Base-by-base conservation (phyloP, 1,284 basidiomycete genomes). In the Trametes sp. region DNA sequence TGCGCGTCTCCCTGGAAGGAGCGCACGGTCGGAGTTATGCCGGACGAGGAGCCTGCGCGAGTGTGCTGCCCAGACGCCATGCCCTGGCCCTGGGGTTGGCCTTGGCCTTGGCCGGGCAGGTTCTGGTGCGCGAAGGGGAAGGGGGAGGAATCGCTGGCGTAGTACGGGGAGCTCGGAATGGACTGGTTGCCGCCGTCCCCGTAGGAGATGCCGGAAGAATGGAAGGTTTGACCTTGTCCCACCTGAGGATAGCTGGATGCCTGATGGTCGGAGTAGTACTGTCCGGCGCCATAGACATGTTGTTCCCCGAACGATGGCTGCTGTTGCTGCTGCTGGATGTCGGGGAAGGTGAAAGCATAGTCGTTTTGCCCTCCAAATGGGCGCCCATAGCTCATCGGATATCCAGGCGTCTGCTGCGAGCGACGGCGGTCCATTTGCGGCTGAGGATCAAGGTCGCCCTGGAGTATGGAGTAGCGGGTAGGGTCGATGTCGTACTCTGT, bases 401-500 rank as follows among this genome's bases (percentile, higher is more conserved):
- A 66, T 50, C 29, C 55, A 42, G 63, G 21, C 38, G 14, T 51
- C 59, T 62, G 63, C 59, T 65, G 61, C 4, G 61, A 38, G 13
- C 59, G 66, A 38, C 59, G 66, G 33, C 63, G 62, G 24, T 57
- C 62, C 53, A 61, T 51, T 23, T 59, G 26, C 10, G 42, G 29
- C 11, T 52, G 49, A 10, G 50, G 58, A 36, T 58, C 57, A 24
- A 65, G 33, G 46, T 69, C 66, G 54, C 38, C 51, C 44, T 69
- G 69, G 53, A 70, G 60, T 58, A 72, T 64, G 49, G 69, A 57
- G 65, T 66, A 73, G 48, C 70, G 64, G 29, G 63, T 59, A 8
- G 72, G 67, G 41, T 73, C 72, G 35, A 73, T 61, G 51, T 68
- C 68, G 65, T 68, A 67, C 62, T 77, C 74, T 55, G 70, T 69